These are phyloP conservation scores for Cryphonectria radicalis DNA, from an alignment of 2,329 filamentous ascomycete species.

Conservation along the genomic window DNA sequence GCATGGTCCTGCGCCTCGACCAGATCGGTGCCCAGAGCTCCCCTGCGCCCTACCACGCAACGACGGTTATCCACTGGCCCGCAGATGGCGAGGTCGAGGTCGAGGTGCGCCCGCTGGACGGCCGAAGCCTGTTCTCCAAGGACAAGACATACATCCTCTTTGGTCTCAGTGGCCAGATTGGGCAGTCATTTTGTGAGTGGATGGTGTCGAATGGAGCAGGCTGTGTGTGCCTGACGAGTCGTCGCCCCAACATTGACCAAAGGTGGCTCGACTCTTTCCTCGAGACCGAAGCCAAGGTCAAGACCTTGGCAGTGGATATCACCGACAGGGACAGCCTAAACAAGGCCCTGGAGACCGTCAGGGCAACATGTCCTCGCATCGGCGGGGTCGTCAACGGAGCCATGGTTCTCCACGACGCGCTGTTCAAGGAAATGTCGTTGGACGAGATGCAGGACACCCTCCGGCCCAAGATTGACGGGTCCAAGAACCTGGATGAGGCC, in stretches of 20 bases:
- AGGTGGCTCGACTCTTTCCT: slow-evolving; percentile 34
- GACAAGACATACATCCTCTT: slow-evolving; percentile 41
- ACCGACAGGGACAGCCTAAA: not conserved
- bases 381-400: slow-evolving; percentile 29
- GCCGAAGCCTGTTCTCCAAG: slow-evolving; percentile 29
- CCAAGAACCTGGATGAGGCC: slow-evolving; percentile 33
- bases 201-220: slow-evolving; percentile 45
- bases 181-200: slow-evolving; percentile 44
- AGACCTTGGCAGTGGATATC: slow-evolving; percentile 23
- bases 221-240: slow-evolving; percentile 44
- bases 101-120: slow-evolving; percentile 1
- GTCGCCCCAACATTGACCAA: slow-evolving; percentile 41
- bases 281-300: slow-evolving; percentile 25
- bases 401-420: slow-evolving; percentile 26
- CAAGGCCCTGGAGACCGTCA: slow-evolving; percentile 5
- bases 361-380: slow-evolving; percentile 11
- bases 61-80: slow-evolving; percentile 6
- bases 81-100: slow-evolving; percentile 1
- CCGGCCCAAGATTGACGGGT: slow-evolving; percentile 37
- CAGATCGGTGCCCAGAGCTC: not conserved
- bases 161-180: slow-evolving; percentile 41
- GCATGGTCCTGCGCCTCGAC: not conserved
- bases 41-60: not conserved
- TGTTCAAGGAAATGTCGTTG: slow-evolving; percentile 22
- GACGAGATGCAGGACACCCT: slow-evolving; percentile 31